Conservation (phyloP, 1,139 yeast genomes). For the Kluyveromyces sp. region DNA sequence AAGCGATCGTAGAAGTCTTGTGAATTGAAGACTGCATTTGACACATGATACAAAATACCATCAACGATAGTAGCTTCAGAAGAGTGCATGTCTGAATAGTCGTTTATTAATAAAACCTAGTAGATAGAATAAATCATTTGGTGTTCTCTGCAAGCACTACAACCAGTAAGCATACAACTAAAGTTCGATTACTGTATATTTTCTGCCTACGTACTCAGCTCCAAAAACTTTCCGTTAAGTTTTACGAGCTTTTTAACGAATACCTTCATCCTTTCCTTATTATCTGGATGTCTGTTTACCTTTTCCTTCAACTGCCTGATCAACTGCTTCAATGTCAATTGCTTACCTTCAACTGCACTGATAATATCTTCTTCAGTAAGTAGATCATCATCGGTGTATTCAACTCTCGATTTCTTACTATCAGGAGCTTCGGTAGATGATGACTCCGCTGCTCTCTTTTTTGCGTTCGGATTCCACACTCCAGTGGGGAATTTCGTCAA, state of each 20-base stretch:
- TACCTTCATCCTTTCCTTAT: slow-evolving; percentile 57
- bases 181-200: not conserved
- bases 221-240: slow-evolving; percentile 60
- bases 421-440: slow-evolving; percentile 26
- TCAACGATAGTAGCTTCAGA: too few species aligned
- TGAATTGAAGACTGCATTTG: slow-evolving; percentile 10
- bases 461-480: slow-evolving; percentile 72
- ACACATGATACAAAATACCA: not conserved
- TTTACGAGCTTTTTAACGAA: slow-evolving; percentile 64
- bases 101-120: too few species aligned
- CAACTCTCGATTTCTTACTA: slow-evolving; percentile 17
- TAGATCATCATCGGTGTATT: slow-evolving; percentile 18
- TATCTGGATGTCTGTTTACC: slow-evolving; percentile 61
- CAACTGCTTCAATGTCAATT: slow-evolving; percentile 60
- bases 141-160: too few species aligned
- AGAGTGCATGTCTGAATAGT: too few species aligned
- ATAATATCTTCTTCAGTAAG: slow-evolving; percentile 70
- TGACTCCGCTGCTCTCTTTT: slow-evolving; percentile 34
- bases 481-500: slow-evolving; percentile 69
- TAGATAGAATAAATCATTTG: too few species aligned
- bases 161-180: not conserved
- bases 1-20: slow-evolving; percentile 32
- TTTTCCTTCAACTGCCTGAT: slow-evolving; percentile 55
- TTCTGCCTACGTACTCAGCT: slow-evolving; percentile 39
- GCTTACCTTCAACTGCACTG: slow-evolving; percentile 52